A percentile compares a stretch with the other conserved stretches of the same genome.
Conservation (phyloP, 2,329 filamentous ascomycete species). For the Penicillium capsulatum region DNA sequence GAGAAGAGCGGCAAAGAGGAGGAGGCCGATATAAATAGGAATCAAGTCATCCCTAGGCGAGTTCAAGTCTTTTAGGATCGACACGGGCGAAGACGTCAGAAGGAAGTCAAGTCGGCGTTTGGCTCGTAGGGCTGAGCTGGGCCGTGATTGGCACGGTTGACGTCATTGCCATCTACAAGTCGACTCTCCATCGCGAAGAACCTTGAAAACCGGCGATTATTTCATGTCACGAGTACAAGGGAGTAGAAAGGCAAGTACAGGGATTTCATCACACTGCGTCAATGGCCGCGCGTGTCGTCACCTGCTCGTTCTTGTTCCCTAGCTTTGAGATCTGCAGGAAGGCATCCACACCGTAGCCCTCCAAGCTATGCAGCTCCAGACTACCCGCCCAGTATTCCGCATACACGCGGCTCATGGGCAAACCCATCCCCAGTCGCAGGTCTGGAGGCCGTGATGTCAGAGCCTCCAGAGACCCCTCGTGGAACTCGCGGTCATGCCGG, state of each 20-base stretch:
- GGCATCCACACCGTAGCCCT: constrained; percentile 92
- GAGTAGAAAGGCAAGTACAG: neutral
- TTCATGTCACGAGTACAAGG: no score
- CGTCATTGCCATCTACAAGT: constrained; percentile 2
- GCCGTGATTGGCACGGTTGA: constrained; percentile 1
- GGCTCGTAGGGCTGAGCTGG: constrained; percentile 13
- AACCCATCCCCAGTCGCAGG: constrained; percentile 81
- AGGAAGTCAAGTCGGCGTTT: constrained; percentile 1
- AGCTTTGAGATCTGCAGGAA: constrained; percentile 95
- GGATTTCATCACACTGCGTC: constrained; percentile 60
- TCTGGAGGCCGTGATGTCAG: constrained; percentile 81
- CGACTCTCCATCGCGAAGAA: no score
- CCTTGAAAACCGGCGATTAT: no score
- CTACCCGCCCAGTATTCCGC: constrained; percentile 97
- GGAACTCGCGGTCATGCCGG: constrained; percentile 34
- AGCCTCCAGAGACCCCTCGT: constrained; percentile 67
- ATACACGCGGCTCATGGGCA: constrained; percentile 91
- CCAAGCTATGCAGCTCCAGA: constrained; percentile 83
- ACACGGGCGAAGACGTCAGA: constrained; percentile 19
- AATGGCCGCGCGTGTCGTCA: constrained; percentile 72
- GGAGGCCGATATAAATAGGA: constrained; percentile 27
- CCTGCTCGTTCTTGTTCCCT: constrained; percentile 95
- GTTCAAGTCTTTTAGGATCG: constrained; percentile 26
- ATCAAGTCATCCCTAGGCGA: constrained; percentile 24
- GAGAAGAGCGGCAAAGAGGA: constrained; percentile 25